These are phyloP conservation scores for Monosporozyma aerobia DNA, from an alignment of 805 yeast species.

Conservation along the genomic window DNA sequence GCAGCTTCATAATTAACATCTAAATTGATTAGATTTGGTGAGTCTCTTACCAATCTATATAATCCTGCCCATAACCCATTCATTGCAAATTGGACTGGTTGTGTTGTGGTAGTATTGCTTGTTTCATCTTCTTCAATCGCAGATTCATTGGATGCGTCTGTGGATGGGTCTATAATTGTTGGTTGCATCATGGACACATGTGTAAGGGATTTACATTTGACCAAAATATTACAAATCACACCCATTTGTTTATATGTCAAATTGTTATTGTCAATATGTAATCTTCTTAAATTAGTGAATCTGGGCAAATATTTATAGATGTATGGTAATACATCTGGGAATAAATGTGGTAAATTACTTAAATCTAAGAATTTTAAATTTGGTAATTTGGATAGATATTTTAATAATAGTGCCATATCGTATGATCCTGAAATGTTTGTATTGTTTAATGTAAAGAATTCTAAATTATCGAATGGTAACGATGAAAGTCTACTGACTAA, in stretches of 20 bases:
- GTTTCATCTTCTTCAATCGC: background rate
- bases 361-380: constrained; percentile 63
- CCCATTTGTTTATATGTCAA: constrained; percentile 48
- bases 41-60: constrained; percentile 55
- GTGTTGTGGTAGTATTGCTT: background rate
- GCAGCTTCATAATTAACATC: constrained; percentile 57
- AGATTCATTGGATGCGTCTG: background rate
- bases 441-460: constrained; percentile 53
- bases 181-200: constrained; percentile 63
- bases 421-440: constrained; percentile 48
- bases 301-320: constrained; percentile 59
- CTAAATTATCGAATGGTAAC: constrained; percentile 22
- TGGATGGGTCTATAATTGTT: background rate
- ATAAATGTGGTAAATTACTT: constrained; percentile 56
- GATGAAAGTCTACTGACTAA: constrained; percentile 20
- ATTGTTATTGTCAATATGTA: constrained; percentile 64
- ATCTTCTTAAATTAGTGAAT: constrained; percentile 50
- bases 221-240: constrained; percentile 57
- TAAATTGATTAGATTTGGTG: constrained; percentile 52
- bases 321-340: constrained; percentile 51
- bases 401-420: constrained; percentile 42
- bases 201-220: constrained; percentile 57
- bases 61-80: constrained; percentile 55
- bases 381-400: constrained; percentile 44
- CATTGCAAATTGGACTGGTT: constrained; percentile 31